Evolutionary conservation across 352 stramenopile species (phyloP).

Genomic region (Pythium vanterpoolii): DNA sequence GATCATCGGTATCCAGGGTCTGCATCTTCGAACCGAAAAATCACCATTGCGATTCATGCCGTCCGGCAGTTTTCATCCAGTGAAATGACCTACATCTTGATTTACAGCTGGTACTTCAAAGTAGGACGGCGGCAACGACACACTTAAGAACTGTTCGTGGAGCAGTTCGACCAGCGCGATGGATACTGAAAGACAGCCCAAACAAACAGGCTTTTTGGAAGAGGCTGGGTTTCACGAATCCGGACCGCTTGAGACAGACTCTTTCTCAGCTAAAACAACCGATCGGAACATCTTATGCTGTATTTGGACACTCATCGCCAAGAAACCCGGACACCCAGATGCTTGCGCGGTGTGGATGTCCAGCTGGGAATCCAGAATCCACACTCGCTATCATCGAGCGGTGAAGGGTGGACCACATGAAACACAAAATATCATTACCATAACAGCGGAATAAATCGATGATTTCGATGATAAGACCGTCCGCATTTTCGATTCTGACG

Average conservation of each 20-base stretch:
- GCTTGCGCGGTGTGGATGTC: conserved; percentile 4
- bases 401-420: conserved; percentile 2
- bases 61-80: neutral
- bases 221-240: conserved; percentile 17
- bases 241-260: conserved; percentile 6
- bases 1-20: conserved; percentile 5
- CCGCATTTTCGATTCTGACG: too few relatives aligned
- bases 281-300: neutral
- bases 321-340: conserved; percentile 2
- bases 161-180: too few relatives aligned
- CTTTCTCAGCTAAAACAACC: neutral
- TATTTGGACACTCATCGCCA: too few relatives aligned
- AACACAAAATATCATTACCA: neutral
- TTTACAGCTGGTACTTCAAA: too few relatives aligned
- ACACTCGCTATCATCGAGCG: neutral
- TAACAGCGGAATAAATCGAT: neutral
- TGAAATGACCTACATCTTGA: neutral
- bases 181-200: too few relatives aligned
- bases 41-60: neutral
- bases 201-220: neutral
- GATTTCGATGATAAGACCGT: neutral
- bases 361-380: conserved; percentile 7
- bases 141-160: too few relatives aligned
- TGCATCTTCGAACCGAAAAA: too few relatives aligned
- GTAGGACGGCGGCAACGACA: too few relatives aligned